Conservation (phyloP, 371 early-diverging fungal species). For the Pancytospora epiphaga region DNA sequence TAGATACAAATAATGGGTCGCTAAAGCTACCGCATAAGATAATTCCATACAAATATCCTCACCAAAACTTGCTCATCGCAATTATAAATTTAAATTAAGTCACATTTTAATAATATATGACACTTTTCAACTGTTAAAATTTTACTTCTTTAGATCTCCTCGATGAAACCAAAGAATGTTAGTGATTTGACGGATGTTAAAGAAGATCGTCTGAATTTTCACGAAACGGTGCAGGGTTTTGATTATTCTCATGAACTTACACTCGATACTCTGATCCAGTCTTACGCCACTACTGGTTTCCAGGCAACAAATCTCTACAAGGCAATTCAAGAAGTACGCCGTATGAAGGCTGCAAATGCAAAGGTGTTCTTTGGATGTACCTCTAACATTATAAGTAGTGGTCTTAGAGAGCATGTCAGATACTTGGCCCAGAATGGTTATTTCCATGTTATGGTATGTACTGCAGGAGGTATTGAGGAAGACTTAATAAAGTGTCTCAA, state of each 20-base stretch:
- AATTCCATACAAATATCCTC: too few relatives aligned
- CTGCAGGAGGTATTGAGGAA: constrained; percentile 95
- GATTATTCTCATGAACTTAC: constrained; percentile 41
- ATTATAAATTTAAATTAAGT: too few relatives aligned
- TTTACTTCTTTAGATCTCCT: too few relatives aligned
- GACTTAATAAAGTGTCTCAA: constrained; percentile 94
- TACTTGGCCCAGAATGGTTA: constrained; percentile 70
- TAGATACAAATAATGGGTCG: too few relatives aligned
- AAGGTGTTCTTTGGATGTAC: constrained; percentile 64
- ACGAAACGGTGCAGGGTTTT: constrained; percentile 32
- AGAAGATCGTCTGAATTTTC: constrained; percentile 30
- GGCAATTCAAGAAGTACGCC: constrained; percentile 57
- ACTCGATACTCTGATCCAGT: constrained; percentile 34
- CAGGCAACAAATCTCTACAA: constrained; percentile 55
- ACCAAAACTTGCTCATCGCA: too few relatives aligned
- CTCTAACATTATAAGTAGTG: constrained; percentile 87
- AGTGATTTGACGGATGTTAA: constrained; percentile 12
- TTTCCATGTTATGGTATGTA: constrained; percentile 79
- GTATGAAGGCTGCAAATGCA: constrained; percentile 50
- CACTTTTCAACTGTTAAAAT: too few relatives aligned
- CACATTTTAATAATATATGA: too few relatives aligned
- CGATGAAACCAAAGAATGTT: constrained; percentile 18
- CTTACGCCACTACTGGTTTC: constrained; percentile 55
- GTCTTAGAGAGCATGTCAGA: constrained; percentile 80
- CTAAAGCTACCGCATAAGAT: too few relatives aligned